A percentile compares a stretch with the other conserved stretches of the same genome.
Evolutionary conservation across 805 yeast species (phyloP).

Genomic region (Candida stauntonica): DNA sequence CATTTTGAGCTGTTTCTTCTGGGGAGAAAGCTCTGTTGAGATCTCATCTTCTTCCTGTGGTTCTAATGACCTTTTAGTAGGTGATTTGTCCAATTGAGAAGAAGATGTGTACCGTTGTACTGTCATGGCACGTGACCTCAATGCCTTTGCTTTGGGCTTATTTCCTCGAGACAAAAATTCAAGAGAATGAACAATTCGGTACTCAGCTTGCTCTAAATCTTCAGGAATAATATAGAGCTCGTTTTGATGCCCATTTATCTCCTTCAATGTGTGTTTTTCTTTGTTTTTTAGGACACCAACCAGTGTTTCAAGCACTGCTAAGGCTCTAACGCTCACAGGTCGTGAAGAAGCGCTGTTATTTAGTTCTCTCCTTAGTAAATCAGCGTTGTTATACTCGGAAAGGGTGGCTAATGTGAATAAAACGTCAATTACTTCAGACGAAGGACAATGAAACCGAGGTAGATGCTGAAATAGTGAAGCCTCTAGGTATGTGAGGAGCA

Average conservation of each 20-base stretch:
- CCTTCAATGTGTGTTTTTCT: conserved; percentile 1
- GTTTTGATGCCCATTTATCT: not conserved
- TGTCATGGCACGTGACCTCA: conserved; percentile 13
- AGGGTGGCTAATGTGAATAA: conserved; percentile 36
- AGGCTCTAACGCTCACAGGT: conserved; percentile 31
- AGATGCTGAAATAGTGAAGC: conserved; percentile 20
- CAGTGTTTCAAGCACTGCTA: conserved; percentile 27
- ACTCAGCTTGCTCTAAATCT: conserved; percentile 14
- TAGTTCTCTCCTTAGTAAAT: conserved; percentile 25
- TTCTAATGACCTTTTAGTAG: too few species aligned
- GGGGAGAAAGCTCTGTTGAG: conserved; percentile 20
- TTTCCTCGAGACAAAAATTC: conserved; percentile 9
- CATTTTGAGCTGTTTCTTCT: conserved; percentile 17
- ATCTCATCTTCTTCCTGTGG: not conserved
- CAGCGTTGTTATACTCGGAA: conserved; percentile 25
- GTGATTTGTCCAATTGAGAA: too few species aligned
- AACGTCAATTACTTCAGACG: conserved; percentile 30
- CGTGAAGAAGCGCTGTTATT: conserved; percentile 25
- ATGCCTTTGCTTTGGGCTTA: not conserved
- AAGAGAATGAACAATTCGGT: conserved; percentile 11
- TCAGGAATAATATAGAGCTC: conserved; percentile 4
- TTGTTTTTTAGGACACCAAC: conserved; percentile 12
- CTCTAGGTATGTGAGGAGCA: conserved; percentile 34
- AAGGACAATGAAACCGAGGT: conserved; percentile 30
- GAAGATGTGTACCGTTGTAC: conserved; percentile 16